A percentile compares a stretch with the other conserved stretches of the same genome.
Evolutionary conservation across 805 yeast genomes (phyloP).

Genomic region (Yamadazyma sp.): DNA sequence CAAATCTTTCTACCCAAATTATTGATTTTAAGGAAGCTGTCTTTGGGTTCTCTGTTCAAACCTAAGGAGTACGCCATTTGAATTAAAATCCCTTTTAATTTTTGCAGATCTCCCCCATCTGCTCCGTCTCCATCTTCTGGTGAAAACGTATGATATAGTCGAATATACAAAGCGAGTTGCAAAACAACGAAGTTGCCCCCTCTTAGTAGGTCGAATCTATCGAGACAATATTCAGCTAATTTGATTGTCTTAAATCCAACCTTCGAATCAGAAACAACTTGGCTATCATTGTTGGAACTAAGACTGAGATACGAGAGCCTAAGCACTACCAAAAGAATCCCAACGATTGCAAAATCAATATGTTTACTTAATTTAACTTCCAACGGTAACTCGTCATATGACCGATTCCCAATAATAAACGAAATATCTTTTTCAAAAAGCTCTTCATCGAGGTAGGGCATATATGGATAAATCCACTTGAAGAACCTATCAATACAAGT

Average conservation of each 20-base stretch:
- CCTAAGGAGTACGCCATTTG: slow-evolving; percentile 72
- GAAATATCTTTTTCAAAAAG: slow-evolving; percentile 44
- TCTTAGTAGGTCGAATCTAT: slow-evolving; percentile 32
- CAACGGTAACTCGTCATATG: slow-evolving; percentile 17
- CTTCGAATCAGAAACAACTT: slow-evolving; percentile 9
- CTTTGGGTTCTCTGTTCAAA: slow-evolving; percentile 60
- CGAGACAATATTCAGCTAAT: slow-evolving; percentile 35
- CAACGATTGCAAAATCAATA: slow-evolving; percentile 34
- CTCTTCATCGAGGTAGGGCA: slow-evolving; percentile 65
- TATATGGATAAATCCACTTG: slow-evolving; percentile 55
- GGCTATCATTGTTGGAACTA: slow-evolving; percentile 33
- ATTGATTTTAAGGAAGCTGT: slow-evolving; percentile 17
- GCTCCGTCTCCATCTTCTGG: slow-evolving; percentile 58
- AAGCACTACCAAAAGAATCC: slow-evolving; percentile 33
- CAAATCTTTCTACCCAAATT: slow-evolving; percentile 27
- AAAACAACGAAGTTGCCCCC: slow-evolving; percentile 50
- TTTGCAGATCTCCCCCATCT: slow-evolving; percentile 60
- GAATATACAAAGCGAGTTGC: slow-evolving; percentile 53
- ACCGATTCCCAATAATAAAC: slow-evolving; percentile 43
- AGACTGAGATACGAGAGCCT: slow-evolving; percentile 35
- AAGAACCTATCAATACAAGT: slow-evolving; percentile 58
- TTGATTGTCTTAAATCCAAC: slow-evolving; percentile 23
- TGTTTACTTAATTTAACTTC: slow-evolving; percentile 16
- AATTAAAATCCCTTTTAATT: slow-evolving; percentile 53
- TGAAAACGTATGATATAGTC: slow-evolving; percentile 47